Conservation (phyloP, 371 early-diverging fungal species). For the Syncephalastrum monosporum region DNA sequence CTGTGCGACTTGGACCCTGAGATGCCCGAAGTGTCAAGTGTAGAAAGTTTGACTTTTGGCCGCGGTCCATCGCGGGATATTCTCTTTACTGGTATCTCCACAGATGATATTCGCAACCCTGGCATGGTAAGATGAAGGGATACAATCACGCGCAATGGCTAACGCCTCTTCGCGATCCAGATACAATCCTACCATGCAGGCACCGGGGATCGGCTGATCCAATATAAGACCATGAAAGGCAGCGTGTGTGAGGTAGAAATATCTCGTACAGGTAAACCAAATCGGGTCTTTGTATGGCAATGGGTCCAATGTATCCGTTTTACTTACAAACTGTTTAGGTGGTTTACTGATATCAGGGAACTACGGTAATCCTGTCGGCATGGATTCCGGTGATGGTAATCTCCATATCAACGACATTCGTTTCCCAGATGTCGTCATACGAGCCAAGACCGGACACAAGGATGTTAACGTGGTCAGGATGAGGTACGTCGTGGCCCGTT, state of each 20-base stretch:
- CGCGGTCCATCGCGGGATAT: conserved; percentile 17
- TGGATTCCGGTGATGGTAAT: conserved; percentile 27
- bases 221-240: conserved; percentile 27
- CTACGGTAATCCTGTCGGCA: conserved; percentile 21
- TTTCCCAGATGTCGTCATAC: conserved; percentile 7
- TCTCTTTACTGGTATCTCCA: conserved; percentile 31
- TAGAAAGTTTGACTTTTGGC: conserved; percentile 43
- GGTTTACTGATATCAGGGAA: conserved; percentile 31
- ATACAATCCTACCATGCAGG: conserved; percentile 28
- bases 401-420: conserved; percentile 35
- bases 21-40: conserved; percentile 13
- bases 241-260: conserved; percentile 28
- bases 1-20: conserved; percentile 22
- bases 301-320: too few relatives aligned
- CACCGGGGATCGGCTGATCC: conserved; percentile 5
- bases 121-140: conserved; percentile 24
- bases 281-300: too few relatives aligned
- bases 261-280: conserved; percentile 18
- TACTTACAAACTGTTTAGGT: conserved; percentile 7
- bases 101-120: conserved; percentile 14
- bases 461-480: conserved; percentile 43
- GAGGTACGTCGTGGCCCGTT: conserved; percentile 16
- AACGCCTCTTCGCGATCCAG: conserved; percentile 10
- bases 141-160: not conserved
- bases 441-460: conserved; percentile 27